Base-by-base conservation (phyloP, 108 stramenopile genomes). In the Discostella pseudostelligera region DNA sequence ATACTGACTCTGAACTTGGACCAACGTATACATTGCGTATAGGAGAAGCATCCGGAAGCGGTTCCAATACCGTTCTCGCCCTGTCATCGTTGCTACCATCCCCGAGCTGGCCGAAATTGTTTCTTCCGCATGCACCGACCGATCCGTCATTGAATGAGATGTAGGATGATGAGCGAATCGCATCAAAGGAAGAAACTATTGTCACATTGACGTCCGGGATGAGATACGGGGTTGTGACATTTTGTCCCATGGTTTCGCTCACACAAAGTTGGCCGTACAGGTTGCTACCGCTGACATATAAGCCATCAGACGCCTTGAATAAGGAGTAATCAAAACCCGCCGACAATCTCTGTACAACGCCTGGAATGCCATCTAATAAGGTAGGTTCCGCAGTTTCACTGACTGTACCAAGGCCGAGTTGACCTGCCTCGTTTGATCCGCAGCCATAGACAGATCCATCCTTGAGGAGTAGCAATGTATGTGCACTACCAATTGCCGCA, bases 51-150 rank as follows among this genome's bases (percentile, higher is more conserved):
- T 59, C 58, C 0, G 68, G 57, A 39, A 65, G 51, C 10, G 63
- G 54, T 3, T 62, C 48, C 6, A 69, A 62, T 3, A 61, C 59
- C 28, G 72, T 59, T 42, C 71, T 29, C 51, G 78, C 11, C 62
- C 50, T 57, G 48, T 81, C 80, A 1, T 49, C 50, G 36, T 67
- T 78, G 29, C 36, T 67, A 11, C 66, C 71, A 54, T 77, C 71
- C 1, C 70, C 76, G 25, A 77, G 57, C 47, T 77, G 76, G 2
- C 73, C 80, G 45, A 68, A 74, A 28, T 83, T 78, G 22, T 83
- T 72, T 35, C 74, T 77, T 9, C 84, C 80, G 65, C 82, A 85
- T 48, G 80, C 78, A 6, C 82, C 84, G 8, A 82, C 79, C 3
- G 79, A 74, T 22, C 62, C 77, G 40, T 69, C 76, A 55, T 74